phyloP scores from a whole-genome alignment of 352 stramenopile species.

The Elongisporangium anandrum region DNA sequence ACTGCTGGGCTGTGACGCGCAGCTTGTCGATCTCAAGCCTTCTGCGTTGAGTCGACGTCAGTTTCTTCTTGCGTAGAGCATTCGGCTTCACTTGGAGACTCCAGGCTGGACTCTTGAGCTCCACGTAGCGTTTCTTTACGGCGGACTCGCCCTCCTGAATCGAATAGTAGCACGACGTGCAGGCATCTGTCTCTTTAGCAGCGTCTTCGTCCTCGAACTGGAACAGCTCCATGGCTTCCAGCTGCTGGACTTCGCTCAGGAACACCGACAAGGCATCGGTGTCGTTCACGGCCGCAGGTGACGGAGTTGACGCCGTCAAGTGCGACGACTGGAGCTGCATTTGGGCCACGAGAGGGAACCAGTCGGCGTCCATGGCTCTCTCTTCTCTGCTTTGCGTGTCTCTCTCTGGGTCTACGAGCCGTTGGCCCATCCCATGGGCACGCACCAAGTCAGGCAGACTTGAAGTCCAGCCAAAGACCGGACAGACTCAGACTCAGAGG shows the following conservation, averaged over 20 bases:
- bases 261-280: not conserved
- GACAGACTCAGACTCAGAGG: not conserved
- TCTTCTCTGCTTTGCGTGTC: not conserved
- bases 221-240: not conserved
- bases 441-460: no score
- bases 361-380: not conserved
- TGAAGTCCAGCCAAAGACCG: not conserved
- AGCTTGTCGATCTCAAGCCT: not conserved
- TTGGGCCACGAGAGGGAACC: not conserved
- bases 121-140: not conserved
- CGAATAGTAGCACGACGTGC: not conserved
- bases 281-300: not conserved
- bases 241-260: not conserved
- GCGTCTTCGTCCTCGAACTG: not conserved
- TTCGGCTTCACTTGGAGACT: not conserved
- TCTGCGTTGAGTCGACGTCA: not conserved
- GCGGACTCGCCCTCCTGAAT: not conserved
- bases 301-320: not conserved
- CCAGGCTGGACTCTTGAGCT: not conserved
- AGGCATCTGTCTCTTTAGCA: not conserved
- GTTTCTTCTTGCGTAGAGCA: not conserved
- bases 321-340: not conserved
- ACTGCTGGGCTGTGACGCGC: not conserved
- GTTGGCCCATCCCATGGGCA: not conserved
- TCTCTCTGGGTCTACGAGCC: no score